phyloP scores from a whole-genome alignment of 371 early-diverging fungal species.

The Mucor indicus region DNA sequence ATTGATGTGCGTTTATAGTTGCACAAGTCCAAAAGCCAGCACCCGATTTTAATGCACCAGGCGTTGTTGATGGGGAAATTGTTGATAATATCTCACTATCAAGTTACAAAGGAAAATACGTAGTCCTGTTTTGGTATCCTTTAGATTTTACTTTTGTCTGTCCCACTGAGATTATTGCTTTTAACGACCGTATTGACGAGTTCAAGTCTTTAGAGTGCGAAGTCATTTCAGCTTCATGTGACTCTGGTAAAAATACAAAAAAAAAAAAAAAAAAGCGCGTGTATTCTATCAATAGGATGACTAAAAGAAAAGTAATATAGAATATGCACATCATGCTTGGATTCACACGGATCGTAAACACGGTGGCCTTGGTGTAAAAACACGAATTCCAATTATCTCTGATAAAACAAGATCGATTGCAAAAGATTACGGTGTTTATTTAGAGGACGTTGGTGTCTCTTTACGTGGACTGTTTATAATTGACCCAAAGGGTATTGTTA shows the following conservation, averaged over 20 bases:
- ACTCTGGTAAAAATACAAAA: conserved; percentile 28
- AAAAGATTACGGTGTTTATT: conserved; percentile 66
- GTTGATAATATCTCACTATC: conserved; percentile 65
- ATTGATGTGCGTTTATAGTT: background rate
- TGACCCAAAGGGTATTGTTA: conserved; percentile 64
- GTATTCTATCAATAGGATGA: background rate
- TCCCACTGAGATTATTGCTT: conserved; percentile 69
- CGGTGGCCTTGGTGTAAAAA: conserved; percentile 72
- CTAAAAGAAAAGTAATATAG: too few relatives aligned
- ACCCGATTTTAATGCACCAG: conserved; percentile 70
- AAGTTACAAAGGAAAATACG: conserved; percentile 80
- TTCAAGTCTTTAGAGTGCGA: conserved; percentile 61
- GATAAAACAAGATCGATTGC: conserved; percentile 75
- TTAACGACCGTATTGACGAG: conserved; percentile 59
- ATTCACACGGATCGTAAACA: conserved; percentile 65
- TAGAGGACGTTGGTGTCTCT: conserved; percentile 61
- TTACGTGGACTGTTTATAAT: conserved; percentile 73
- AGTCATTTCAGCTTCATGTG: conserved; percentile 44
- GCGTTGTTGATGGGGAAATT: conserved; percentile 71
- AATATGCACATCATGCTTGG: conserved; percentile 59
- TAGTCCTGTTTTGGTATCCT: conserved; percentile 44
- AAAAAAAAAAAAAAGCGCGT: background rate
- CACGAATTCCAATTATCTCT: conserved; percentile 70
- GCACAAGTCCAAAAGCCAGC: conserved; percentile 52
- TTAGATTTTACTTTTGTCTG: conserved; percentile 57